Evolutionary conservation across 345 rosid species (phyloP).

Genomic region (Iberis pinnata): DNA sequence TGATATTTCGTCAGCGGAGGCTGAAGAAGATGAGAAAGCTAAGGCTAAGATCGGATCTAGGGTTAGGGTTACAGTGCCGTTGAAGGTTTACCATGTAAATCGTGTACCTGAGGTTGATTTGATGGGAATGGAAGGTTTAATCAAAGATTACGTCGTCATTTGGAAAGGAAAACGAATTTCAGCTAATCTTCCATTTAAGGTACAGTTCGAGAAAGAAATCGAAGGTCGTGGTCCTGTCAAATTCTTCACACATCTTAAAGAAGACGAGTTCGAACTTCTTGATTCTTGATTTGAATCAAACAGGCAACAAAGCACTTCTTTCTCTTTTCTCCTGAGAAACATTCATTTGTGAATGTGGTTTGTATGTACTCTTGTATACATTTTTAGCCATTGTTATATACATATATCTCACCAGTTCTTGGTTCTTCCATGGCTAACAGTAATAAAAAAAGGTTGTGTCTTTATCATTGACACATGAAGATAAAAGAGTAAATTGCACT

Average conservation of each 20-base stretch:
- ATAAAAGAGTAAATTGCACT: too few species aligned
- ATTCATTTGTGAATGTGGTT: slow-evolving; percentile 23
- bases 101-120: slow-evolving; percentile 69
- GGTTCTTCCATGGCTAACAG: neutral
- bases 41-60: slow-evolving; percentile 50
- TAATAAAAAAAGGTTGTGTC: neutral
- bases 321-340: neutral
- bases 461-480: too few species aligned
- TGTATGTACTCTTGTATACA: slow-evolving; percentile 25
- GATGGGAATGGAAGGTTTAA: slow-evolving; percentile 64
- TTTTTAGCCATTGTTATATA: too few species aligned
- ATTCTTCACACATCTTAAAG: slow-evolving; percentile 82
- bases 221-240: slow-evolving; percentile 73
- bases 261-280: slow-evolving; percentile 66
- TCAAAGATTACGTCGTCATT: slow-evolving; percentile 58
- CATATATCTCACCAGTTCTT: slow-evolving; percentile 9
- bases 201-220: slow-evolving; percentile 52
- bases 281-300: slow-evolving; percentile 25
- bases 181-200: slow-evolving; percentile 77
- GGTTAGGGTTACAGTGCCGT: slow-evolving; percentile 66
- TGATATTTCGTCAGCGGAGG: slow-evolving; percentile 26
- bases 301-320: slow-evolving; percentile 25
- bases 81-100: slow-evolving; percentile 83
- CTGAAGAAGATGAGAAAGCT: slow-evolving; percentile 28
- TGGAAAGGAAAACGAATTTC: slow-evolving; percentile 82